A percentile compares a stretch with the other conserved stretches of the same genome.
Evolutionary conservation across 106 monocot species (phyloP).

Genomic region (Dioscorea dumetorum): DNA sequence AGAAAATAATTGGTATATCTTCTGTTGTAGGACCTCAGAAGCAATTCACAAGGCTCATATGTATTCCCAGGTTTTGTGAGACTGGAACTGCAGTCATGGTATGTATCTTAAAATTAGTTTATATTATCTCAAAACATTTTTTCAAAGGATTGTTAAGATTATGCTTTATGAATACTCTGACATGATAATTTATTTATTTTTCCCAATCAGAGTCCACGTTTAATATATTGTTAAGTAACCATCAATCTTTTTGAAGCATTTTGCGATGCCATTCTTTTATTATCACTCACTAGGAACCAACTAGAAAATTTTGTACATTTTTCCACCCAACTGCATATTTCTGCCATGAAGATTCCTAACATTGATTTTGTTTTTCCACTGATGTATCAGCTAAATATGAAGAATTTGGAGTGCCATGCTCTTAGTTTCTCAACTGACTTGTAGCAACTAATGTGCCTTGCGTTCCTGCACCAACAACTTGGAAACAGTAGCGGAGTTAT

Average conservation of each 20-base stretch:
- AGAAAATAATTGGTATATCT: neutral
- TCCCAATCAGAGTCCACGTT: neutral
- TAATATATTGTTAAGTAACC: neutral
- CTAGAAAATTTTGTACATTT: too few relatives aligned
- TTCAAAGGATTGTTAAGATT: too few relatives aligned
- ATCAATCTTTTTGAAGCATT: neutral
- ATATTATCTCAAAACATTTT: neutral
- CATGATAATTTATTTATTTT: neutral
- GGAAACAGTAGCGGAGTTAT: too few relatives aligned
- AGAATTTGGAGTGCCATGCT: constrained; percentile 31
- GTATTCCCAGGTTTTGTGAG: constrained; percentile 88
- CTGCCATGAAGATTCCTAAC: too few relatives aligned
- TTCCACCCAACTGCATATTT: too few relatives aligned
- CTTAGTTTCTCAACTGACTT: constrained; percentile 22
- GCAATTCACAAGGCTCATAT: constrained; percentile 83
- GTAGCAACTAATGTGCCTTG: neutral
- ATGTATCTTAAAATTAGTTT: constrained; percentile 8
- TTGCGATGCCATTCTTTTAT: neutral
- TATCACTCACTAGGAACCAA: too few relatives aligned
- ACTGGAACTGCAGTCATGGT: constrained; percentile 92
- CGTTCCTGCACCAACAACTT: too few relatives aligned
- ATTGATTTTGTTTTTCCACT: too few relatives aligned
- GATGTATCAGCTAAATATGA: constrained; percentile 26
- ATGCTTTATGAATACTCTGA: too few relatives aligned
- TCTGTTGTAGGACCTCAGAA: constrained; percentile 57